Base-by-base conservation (phyloP, 2,329 filamentous ascomycete genomes). In the Sporothrix mexicana region DNA sequence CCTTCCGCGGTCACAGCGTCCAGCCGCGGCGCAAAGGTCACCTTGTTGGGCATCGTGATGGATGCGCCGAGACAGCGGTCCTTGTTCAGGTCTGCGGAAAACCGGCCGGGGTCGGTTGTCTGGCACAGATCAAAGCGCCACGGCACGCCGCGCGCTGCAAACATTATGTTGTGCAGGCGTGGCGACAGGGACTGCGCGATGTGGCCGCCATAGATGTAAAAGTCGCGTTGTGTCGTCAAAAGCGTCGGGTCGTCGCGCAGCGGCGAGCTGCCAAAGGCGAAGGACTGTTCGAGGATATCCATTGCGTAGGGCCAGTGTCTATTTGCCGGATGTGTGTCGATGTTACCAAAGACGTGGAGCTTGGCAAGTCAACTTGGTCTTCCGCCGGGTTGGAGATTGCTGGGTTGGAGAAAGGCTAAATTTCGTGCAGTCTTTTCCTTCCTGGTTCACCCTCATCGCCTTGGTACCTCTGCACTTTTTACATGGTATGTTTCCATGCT, bases 11-110 rank as follows among this genome's bases (percentile, higher is more conserved):
- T 66, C 43, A 47, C 41, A 5, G n/a, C 41, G 43, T 66, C 61
- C 61, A 66, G 43, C 9, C 41, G 61, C 20, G 61, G 1, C 10
- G n/a, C n/a, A 66, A 66, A 66, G 43, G 41, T 20, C 41, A 66
- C 61, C 61, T 66, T 66, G 61, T 66, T 66, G 20, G 61, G 61
- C 61, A 66, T 66, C n/a, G 61, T 66, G 3, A 67, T 30, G 43
- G 45, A 51, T 2, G 43, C 20, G 45, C 62, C 43, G 3, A 67
- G 30, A 23, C 62, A 67, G 20, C 62, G 43, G n/a, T 13, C n/a
- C 13, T 49, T 20, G 20, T 36, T 43, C 20, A 67, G 62, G 9
- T 67, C 23, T 25, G 2, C 12, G 2, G 43, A 17, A 23, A 67
- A 25, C 1, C 57, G 57, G n/a, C 17, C 43, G 6, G 43, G 4